Conservation (phyloP, 306 rosid species). For the Alnus glutinosa region DNA sequence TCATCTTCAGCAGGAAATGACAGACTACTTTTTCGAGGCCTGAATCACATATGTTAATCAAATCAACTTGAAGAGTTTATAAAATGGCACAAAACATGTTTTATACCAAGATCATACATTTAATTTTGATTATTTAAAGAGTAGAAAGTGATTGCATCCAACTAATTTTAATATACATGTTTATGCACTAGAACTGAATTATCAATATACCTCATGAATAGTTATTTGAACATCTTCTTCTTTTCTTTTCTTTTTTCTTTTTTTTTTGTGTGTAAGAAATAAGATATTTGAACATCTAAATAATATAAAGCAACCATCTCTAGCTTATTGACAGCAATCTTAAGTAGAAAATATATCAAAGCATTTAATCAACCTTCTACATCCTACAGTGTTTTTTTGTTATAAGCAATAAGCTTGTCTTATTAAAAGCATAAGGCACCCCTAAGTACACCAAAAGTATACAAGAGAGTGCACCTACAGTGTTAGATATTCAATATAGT, state of each 20-base stretch:
- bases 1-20: conserved; percentile 89
- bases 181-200: neutral
- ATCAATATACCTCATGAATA: neutral
- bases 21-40: conserved; percentile 93
- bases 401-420: too few species aligned
- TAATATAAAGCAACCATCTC: neutral
- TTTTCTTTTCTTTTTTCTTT: too few species aligned
- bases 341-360: neutral
- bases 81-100: conserved; percentile 23
- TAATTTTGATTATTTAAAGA: neutral
- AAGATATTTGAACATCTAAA: neutral
- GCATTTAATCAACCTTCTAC: neutral
- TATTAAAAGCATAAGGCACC: too few species aligned
- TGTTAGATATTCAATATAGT: neutral
- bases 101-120: neutral
- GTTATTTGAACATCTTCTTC: neutral
- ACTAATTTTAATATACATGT: neutral
- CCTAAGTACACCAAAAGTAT: too few species aligned
- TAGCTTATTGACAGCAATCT: neutral
- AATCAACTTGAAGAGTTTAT: conserved; percentile 34
- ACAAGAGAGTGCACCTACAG: neutral
- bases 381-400: too few species aligned
- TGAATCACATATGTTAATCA: conserved; percentile 39
- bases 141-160: neutral
- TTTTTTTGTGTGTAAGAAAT: too few species aligned